Percentiles rank a stretch among this genome's conserved stretches.
Evolutionary conservation across 345 rosid genomes (phyloP).

Genomic region (Acer saccharum): DNA sequence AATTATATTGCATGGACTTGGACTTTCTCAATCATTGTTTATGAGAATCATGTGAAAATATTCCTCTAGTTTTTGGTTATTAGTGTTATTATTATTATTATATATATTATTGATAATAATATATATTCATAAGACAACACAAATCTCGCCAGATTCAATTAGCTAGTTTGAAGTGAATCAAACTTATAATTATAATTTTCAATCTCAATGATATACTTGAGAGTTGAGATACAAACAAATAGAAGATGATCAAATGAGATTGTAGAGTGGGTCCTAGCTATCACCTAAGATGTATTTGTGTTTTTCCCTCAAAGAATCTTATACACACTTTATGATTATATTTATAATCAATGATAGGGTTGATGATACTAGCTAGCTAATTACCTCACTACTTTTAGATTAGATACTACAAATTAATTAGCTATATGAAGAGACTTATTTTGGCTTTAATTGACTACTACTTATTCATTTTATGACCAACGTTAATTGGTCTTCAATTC

Average conservation of each 20-base stretch:
- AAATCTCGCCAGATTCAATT: constrained; percentile 1
- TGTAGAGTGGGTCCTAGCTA: constrained; percentile 1
- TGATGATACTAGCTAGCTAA: background rate
- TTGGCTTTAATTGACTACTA: background rate
- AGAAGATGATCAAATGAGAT: background rate
- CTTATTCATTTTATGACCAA: background rate
- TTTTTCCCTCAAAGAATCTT: constrained; percentile 11
- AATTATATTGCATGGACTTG: constrained; percentile 19
- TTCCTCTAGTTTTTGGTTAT: constrained; percentile 14
- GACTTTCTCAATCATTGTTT: constrained; percentile 17
- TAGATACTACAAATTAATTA: background rate
- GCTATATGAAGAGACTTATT: background rate
- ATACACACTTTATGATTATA: background rate
- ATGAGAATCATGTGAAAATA: constrained; percentile 30
- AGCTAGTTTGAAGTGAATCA: background rate
- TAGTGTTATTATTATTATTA: background rate
- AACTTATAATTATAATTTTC: background rate
- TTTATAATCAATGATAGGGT: constrained; percentile 6
- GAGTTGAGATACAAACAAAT: constrained; percentile 9
- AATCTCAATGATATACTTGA: background rate
- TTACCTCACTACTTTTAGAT: background rate
- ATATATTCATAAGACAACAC: background rate
- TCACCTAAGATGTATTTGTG: constrained; percentile 6
- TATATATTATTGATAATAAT: background rate
- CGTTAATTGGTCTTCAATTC: background rate